phyloP scores from a whole-genome alignment of 495 filamentous ascomycete genomes.

The Lasiosphaeriaceae sp. region DNA sequence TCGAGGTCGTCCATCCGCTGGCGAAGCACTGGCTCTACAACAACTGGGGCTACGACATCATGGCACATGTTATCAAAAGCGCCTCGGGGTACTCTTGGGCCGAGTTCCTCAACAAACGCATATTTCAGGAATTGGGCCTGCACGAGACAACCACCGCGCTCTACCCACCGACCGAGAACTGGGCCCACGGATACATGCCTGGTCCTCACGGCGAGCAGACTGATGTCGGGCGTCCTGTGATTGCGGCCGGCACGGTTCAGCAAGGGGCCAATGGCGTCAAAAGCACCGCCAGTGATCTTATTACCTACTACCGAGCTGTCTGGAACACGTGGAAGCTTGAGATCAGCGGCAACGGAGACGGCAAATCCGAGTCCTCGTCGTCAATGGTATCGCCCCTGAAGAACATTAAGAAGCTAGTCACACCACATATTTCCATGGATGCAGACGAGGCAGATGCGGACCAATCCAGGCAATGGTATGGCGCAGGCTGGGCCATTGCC shows the following conservation, averaged over 20 bases:
- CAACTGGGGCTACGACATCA: neutral
- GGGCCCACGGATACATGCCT: neutral
- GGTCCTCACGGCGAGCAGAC: neutral
- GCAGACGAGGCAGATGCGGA: neutral
- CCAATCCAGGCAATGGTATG: neutral
- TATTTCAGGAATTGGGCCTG: neutral
- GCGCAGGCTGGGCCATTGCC: neutral
- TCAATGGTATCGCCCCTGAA: too few species aligned
- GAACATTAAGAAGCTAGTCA: neutral
- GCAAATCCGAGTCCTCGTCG: too few species aligned
- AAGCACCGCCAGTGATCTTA: neutral
- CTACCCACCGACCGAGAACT: neutral
- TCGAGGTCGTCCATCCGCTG: neutral
- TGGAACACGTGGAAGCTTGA: neutral
- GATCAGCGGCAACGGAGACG: neutral
- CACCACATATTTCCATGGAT: neutral
- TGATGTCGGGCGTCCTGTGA: neutral
- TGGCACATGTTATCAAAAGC: neutral
- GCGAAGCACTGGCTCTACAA: neutral
- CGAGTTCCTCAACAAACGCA: neutral
- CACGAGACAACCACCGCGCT: neutral
- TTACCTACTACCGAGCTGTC: neutral
- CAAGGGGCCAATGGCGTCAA: neutral
- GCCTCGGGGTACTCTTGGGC: neutral
- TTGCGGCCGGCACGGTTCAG: neutral